Percentiles rank a stretch among this genome's conserved stretches.
phyloP scores from a whole-genome alignment of 768 basidiomycete species.

The Leccinum uliginosum region DNA sequence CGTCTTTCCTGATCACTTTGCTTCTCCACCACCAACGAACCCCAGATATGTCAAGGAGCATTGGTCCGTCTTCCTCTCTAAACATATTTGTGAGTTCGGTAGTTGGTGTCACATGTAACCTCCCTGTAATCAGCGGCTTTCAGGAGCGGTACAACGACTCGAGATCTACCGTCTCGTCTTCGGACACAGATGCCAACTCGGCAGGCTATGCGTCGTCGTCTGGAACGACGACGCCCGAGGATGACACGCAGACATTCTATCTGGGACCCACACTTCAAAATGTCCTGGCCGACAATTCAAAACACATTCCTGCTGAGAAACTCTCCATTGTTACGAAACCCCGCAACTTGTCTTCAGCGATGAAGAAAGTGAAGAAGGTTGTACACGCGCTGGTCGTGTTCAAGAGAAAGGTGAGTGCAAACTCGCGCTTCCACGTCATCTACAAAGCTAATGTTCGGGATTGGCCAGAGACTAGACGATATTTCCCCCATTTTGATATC shows the following conservation, averaged over 20 bases:
- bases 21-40: background rate
- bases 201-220: conserved; percentile 25
- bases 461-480: conserved; percentile 20
- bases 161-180: conserved; percentile 10
- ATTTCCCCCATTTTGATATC: conserved; percentile 20
- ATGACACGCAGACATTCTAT: conserved; percentile 23
- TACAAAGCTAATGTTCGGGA: background rate
- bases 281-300: conserved; percentile 6
- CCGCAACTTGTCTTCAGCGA: conserved; percentile 11
- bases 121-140: background rate
- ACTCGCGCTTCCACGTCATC: background rate
- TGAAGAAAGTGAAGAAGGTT: conserved; percentile 23
- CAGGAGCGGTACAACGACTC: conserved; percentile 5
- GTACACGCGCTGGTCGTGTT: conserved; percentile 19
- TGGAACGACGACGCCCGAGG: conserved; percentile 30
- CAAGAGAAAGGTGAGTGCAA: conserved; percentile 22
- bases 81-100: conserved; percentile 1
- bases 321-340: conserved; percentile 8
- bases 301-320: background rate
- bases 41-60: conserved; percentile 9
- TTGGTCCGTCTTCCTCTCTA: conserved; percentile 13
- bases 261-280: conserved; percentile 11
- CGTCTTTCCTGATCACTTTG: background rate
- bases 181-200: conserved; percentile 23
- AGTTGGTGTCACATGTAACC: background rate